These are phyloP conservation scores for Aspergillus brunneoviolaceus DNA, from an alignment of 2,329 filamentous ascomycete genomes.

Conservation along the genomic window DNA sequence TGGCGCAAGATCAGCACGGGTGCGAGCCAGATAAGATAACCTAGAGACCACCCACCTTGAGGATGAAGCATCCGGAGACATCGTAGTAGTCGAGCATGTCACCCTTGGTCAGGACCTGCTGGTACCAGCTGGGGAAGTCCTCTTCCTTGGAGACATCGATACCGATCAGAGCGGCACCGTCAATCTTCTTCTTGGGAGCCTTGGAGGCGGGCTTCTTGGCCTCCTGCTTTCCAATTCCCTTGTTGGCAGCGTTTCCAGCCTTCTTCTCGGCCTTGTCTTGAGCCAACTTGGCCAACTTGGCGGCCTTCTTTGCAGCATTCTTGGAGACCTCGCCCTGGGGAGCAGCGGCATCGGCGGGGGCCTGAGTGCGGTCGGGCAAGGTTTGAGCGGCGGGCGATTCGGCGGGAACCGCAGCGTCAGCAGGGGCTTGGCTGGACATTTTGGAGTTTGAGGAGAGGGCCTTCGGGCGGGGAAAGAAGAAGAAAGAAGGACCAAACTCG, in stretches of 20 bases:
- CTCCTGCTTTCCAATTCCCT: constrained; percentile 46
- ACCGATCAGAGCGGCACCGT: constrained; percentile 70
- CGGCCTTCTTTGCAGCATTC: constrained; percentile 29
- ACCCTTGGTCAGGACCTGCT: constrained; percentile 94
- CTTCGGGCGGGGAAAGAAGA: not conserved
- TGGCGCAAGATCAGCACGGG: constrained; percentile 29
- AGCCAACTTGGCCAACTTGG: constrained; percentile 25
- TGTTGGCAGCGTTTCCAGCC: constrained; percentile 48
- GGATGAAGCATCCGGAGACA: constrained; percentile 95
- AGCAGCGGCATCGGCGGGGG: constrained; percentile 39
- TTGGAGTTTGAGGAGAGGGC: constrained; percentile 12
- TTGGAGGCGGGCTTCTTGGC: constrained; percentile 46
- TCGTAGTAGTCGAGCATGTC: constrained; percentile 98
- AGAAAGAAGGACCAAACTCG: constrained; percentile 20
- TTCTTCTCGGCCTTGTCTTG: constrained; percentile 44
- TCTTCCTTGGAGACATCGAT: constrained; percentile 83
- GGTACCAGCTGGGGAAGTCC: constrained; percentile 94
- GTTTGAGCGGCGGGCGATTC: constrained; percentile 31
- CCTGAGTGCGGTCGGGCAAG: constrained; percentile 42
- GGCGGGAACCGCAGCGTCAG: constrained; percentile 26
- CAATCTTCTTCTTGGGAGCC: constrained; percentile 54
- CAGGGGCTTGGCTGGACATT: constrained; percentile 36
- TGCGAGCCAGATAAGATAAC: not conserved
- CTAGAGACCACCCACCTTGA: constrained; percentile 57
- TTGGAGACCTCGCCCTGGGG: constrained; percentile 36